Conservation (phyloP, 1,139 yeast species). For the Citeromyces siamensis region DNA sequence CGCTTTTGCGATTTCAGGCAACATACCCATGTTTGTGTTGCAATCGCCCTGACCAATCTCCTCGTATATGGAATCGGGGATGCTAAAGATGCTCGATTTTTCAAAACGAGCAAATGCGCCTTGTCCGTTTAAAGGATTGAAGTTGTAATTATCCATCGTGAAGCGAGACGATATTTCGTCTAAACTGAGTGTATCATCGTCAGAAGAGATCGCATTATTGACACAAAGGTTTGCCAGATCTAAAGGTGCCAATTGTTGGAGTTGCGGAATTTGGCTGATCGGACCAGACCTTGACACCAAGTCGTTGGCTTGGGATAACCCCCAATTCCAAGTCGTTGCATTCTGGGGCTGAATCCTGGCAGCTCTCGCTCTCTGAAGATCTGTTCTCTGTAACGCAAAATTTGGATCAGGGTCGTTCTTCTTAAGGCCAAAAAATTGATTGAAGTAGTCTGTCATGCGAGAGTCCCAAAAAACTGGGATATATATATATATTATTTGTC, state of each 20-base stretch:
- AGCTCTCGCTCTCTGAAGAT: not conserved
- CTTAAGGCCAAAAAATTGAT: slow-evolving; percentile 1
- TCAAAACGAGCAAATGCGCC: slow-evolving; percentile 61
- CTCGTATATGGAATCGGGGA: slow-evolving; percentile 77
- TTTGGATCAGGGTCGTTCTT: slow-evolving; percentile 1
- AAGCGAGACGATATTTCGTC: slow-evolving; percentile 17
- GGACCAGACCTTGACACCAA: slow-evolving; percentile 6
- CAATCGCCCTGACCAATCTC: slow-evolving; percentile 62
- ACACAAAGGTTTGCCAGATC: slow-evolving; percentile 17
- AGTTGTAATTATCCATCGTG: slow-evolving; percentile 20
- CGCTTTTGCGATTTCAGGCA: slow-evolving; percentile 70
- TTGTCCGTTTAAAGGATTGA: slow-evolving; percentile 13
- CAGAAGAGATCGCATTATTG: slow-evolving; percentile 17
- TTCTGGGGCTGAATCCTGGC: not conserved
- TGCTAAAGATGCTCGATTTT: slow-evolving; percentile 50
- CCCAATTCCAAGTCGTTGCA: slow-evolving; percentile 1
- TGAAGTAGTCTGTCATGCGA: slow-evolving; percentile 2
- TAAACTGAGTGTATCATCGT: slow-evolving; percentile 17
- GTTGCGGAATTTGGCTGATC: slow-evolving; percentile 15
- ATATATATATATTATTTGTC: slow-evolving; percentile 1
- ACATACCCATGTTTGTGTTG: slow-evolving; percentile 69
- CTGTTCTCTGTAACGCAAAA: slow-evolving; percentile 1
- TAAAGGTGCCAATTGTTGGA: slow-evolving; percentile 10
- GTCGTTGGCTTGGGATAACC: not conserved
- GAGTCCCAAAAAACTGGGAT: not conserved